Base-by-base conservation (phyloP, 345 rosid species). In the Murraya paniculata region DNA sequence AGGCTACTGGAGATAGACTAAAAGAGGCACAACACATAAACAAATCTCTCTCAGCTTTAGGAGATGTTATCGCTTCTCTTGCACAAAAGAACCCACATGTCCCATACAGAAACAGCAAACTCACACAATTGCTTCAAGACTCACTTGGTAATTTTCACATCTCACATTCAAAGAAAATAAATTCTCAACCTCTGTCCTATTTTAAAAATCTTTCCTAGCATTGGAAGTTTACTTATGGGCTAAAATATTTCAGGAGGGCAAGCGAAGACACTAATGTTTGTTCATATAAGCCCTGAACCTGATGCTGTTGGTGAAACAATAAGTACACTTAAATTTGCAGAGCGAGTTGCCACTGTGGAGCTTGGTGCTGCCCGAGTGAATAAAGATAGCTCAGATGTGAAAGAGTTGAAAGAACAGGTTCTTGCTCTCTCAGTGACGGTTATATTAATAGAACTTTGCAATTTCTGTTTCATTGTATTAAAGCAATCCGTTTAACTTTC, bases 241-340 rank as follows among this genome's bases (percentile, higher is more conserved):
- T 75, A 57, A 80, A 38, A 68, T 68, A 57, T 77, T 80, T 80
- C 87, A 95, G 99, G 99, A 79, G 98, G 99, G 62, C 99, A 93
- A 82, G 99, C 99, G 71, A 95, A 95, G 86, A 93, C 99, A 64
- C 85, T 95, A 68, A 95, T 95, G 99, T 95, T 95, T 88, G 97
- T 95, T 67, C 99, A 95, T 86, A 87, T 95, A 72, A 91, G 98
- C 86, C 98, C 99, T 45, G 99, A 93, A 73, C 85, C 88, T 70
- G 94, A 95, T 73, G 97, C 99, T 76, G 35, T 85, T 41, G 92
- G 97, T 27, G 99, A 95, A 84, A 93, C 99, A 68, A 88, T 95
- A 76, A 95, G 99, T 76, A 95, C 99, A 31, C 88, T 96, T 41
- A 96, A 95, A 81, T 96, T 96, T 86, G 98, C 99, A 24, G 99